Evolutionary conservation across 805 yeast genomes (phyloP).

Genomic region (Wickerhamomyces ciferrii): DNA sequence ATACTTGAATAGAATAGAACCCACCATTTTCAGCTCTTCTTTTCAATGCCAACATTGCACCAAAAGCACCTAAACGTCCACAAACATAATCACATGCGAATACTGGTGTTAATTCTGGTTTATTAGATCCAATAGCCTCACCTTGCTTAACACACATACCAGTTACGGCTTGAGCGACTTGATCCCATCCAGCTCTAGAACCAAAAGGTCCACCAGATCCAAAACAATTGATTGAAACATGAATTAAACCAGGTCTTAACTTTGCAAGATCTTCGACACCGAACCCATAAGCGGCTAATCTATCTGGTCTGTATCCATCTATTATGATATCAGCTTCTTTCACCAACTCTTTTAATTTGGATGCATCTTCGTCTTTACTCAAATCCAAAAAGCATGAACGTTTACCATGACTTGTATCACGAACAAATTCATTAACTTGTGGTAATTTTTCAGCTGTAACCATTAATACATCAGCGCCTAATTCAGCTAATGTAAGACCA

Average conservation of each 20-base stretch:
- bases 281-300: background rate
- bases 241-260: background rate
- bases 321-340: background rate
- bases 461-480: slow-evolving; percentile 16
- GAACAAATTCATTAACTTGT: background rate
- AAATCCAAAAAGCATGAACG: background rate
- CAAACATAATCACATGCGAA: background rate
- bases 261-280: background rate
- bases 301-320: background rate
- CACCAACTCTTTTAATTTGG: background rate
- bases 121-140: background rate
- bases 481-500: slow-evolving; percentile 33
- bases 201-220: background rate
- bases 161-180: background rate
- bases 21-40: background rate
- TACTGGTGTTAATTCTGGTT: background rate
- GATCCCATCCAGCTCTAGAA: background rate
- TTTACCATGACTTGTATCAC: background rate
- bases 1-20: background rate
- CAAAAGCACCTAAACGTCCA: background rate
- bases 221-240: background rate
- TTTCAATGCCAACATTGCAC: background rate
- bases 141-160: background rate
- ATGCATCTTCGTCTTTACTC: background rate
- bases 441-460: background rate